Conservation (phyloP, 805 yeast species). For the Wickerhamomyces chambardii region DNA sequence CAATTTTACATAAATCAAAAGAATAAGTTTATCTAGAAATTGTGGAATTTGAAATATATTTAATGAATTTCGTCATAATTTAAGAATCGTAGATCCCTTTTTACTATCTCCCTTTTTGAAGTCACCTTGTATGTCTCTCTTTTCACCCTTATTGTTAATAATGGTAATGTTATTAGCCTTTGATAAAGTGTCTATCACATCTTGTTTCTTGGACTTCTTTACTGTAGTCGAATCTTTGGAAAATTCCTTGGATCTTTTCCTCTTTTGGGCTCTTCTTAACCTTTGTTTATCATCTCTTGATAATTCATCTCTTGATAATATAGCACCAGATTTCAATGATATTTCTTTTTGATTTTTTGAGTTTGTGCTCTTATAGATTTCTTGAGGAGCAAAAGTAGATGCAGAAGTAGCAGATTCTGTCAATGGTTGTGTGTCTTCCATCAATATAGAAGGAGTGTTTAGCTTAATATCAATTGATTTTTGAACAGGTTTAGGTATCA, state of each 20-base stretch:
- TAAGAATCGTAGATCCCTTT: constrained; percentile 14
- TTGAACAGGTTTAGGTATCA: constrained; percentile 83
- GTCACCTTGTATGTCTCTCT: constrained; percentile 66
- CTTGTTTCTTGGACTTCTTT: constrained; percentile 47
- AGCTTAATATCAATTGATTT: constrained; percentile 75
- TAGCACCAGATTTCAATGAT: constrained; percentile 65
- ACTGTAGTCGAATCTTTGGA: constrained; percentile 24
- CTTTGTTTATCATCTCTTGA: constrained; percentile 81
- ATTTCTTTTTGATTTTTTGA: constrained; percentile 50
- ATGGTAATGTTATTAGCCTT: constrained; percentile 72
- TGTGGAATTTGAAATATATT: constrained; percentile 10
- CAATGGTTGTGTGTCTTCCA: constrained; percentile 97
- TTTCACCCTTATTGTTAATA: constrained; percentile 68
- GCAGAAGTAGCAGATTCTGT: constrained; percentile 51
- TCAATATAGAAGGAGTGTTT: constrained; percentile 69
- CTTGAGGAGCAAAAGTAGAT: constrained; percentile 89
- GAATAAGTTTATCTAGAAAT: constrained; percentile 3
- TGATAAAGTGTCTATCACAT: constrained; percentile 60
- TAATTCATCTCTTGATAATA: constrained; percentile 75
- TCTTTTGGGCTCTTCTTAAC: constrained; percentile 77
- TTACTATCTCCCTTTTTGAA: constrained; percentile 32
- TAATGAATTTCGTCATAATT: constrained; percentile 3
- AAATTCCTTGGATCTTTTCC: constrained; percentile 57
- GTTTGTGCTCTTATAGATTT: constrained; percentile 53
- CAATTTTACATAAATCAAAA: constrained; percentile 27